Percentiles rank a stretch among this genome's conserved stretches.
phyloP scores from a whole-genome alignment of 257 asterid species.

The Apocynum venetum region DNA sequence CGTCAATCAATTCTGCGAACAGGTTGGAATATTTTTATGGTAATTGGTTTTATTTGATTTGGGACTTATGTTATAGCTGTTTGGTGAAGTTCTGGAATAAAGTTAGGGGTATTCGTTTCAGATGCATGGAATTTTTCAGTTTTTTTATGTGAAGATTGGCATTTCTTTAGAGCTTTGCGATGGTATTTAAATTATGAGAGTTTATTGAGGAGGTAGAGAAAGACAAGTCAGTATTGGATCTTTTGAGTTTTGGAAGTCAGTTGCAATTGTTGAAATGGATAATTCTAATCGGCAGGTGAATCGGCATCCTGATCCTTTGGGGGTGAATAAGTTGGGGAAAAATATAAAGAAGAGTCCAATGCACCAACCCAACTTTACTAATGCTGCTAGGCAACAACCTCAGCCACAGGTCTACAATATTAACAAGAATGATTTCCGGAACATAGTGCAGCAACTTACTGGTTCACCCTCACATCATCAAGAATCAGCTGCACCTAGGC shows the following conservation, averaged over 20 bases:
- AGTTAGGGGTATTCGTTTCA: background rate
- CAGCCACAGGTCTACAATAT: slow-evolving; percentile 91
- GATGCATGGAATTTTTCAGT: background rate
- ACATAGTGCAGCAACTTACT: slow-evolving; percentile 77
- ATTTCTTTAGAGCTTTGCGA: slow-evolving; percentile 1
- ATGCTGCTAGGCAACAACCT: slow-evolving; percentile 65
- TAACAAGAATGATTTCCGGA: slow-evolving; percentile 85
- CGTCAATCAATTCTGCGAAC: background rate
- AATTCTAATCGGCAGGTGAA: slow-evolving; percentile 48
- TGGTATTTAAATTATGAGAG: slow-evolving; percentile 4
- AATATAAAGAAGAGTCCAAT: slow-evolving; percentile 82
- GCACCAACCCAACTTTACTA: slow-evolving; percentile 67
- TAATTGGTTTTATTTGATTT: background rate
- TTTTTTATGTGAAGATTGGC: background rate
- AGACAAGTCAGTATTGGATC: slow-evolving; percentile 1
- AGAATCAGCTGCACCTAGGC: slow-evolving; percentile 46
- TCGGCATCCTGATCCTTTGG: slow-evolving; percentile 60
- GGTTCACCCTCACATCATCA: slow-evolving; percentile 69
- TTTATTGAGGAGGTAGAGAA: slow-evolving; percentile 13
- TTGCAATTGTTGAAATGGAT: slow-evolving; percentile 41
- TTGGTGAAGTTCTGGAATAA: background rate
- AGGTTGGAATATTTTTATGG: background rate
- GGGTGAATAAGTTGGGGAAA: slow-evolving; percentile 80
- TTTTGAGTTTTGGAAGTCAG: background rate
- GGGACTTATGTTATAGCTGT: background rate